A percentile compares a stretch with the other conserved stretches of the same genome.
Evolutionary conservation across 2,329 filamentous ascomycete genomes (phyloP).

Genomic region (Colletotrichum zoysiae): DNA sequence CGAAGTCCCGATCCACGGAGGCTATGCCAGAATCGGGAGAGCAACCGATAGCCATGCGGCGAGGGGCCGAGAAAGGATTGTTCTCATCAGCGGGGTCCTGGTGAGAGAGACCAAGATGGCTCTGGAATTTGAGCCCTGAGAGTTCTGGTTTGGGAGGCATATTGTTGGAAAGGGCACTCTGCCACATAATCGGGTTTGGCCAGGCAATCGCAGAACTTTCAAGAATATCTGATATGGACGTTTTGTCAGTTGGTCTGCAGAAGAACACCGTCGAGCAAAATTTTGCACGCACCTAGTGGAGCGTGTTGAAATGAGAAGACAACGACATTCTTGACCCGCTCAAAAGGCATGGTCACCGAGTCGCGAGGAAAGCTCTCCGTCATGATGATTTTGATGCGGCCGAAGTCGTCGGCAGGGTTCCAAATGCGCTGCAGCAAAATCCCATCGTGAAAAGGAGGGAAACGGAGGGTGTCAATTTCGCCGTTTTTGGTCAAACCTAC

Average conservation of each 20-base stretch:
- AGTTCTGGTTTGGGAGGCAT: conserved; percentile 49
- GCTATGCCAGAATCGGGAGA: not conserved
- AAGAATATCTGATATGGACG: conserved; percentile 67
- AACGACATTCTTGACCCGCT: conserved; percentile 78
- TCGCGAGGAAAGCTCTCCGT: conserved; percentile 77
- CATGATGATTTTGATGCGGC: conserved; percentile 81
- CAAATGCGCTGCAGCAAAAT: conserved; percentile 78
- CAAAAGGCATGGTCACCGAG: conserved; percentile 66
- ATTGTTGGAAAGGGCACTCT: conserved; percentile 57
- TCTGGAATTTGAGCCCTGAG: not conserved
- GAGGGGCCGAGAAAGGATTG: not conserved
- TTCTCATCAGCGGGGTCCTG: not conserved
- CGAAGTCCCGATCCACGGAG: not conserved
- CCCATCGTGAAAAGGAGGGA: conserved; percentile 79
- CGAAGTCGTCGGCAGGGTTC: conserved; percentile 77
- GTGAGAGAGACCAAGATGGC: not conserved
- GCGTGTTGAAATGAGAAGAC: conserved; percentile 89
- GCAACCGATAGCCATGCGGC: not conserved
- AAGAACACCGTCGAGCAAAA: not conserved
- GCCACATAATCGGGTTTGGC: conserved; percentile 81
- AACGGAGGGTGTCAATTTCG: conserved; percentile 72
- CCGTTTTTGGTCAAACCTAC: conserved; percentile 67
- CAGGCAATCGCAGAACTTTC: conserved; percentile 82
- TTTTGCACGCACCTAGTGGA: conserved; percentile 71
- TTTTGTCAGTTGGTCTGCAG: conserved; percentile 6